Conservation (phyloP, 2,329 filamentous ascomycete genomes). For the Alternaria ventricosa region DNA sequence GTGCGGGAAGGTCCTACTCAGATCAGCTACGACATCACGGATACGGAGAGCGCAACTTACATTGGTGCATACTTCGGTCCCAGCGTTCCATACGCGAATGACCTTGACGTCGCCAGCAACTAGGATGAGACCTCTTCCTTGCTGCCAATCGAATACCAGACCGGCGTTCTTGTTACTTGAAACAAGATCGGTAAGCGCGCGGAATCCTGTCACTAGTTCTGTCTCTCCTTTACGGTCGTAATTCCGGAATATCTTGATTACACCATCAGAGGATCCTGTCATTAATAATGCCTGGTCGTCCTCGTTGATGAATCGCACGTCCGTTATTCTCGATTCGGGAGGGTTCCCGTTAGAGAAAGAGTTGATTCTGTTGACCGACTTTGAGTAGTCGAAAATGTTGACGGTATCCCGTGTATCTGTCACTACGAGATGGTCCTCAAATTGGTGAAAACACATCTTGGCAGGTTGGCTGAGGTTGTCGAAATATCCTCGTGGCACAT, state of each 20-base stretch:
- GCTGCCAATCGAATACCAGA: constrained; percentile 98
- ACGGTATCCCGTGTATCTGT: constrained; percentile 92
- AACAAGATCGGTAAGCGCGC: constrained; percentile 90
- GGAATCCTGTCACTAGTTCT: constrained; percentile 88
- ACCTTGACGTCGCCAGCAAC: constrained; percentile 95
- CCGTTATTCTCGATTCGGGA: constrained; percentile 86
- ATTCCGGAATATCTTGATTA: constrained; percentile 89
- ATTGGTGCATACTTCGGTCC: constrained; percentile 86
- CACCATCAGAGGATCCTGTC: constrained; percentile 93
- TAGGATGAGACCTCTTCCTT: constrained; percentile 93
- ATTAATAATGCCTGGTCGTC: constrained; percentile 95
- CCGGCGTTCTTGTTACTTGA: constrained; percentile 94
- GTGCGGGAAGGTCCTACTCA: constrained; percentile 81
- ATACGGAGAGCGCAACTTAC: constrained; percentile 49
- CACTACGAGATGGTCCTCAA: constrained; percentile 93
- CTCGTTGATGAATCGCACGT: constrained; percentile 97
- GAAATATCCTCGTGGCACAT: constrained; percentile 79
- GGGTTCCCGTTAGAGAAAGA: constrained; percentile 96
- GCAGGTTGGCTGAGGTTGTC: constrained; percentile 89
- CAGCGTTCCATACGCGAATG: constrained; percentile 95
- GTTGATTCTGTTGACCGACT: constrained; percentile 71
- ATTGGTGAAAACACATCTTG: constrained; percentile 97
- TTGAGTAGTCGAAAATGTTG: constrained; percentile 78
- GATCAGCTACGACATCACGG: constrained; percentile 10
- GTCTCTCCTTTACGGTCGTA: constrained; percentile 81